Percentiles rank a stretch among this genome's conserved stretches.
Conservation (phyloP, 2,329 filamentous ascomycete species). For the Elsinoe australis region DNA sequence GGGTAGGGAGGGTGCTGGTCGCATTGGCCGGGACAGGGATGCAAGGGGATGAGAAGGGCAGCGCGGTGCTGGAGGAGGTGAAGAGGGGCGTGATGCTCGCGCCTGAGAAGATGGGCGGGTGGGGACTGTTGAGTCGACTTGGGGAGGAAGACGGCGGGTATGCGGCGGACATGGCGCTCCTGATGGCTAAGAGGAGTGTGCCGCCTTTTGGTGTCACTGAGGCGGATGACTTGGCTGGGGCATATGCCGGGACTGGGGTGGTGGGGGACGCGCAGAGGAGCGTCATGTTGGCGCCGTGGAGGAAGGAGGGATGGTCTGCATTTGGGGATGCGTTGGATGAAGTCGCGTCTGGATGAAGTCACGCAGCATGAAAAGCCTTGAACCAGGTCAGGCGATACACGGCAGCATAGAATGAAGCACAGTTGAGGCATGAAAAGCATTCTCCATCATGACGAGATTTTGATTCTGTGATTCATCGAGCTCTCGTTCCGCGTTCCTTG, state of each 20-base stretch:
- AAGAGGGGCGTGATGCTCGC: slow-evolving; percentile 73
- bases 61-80: slow-evolving; percentile 49
- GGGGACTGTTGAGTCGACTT: slow-evolving; percentile 54
- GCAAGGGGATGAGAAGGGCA: slow-evolving; percentile 40
- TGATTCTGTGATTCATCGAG: slow-evolving; percentile 10
- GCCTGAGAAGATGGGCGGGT: slow-evolving; percentile 71
- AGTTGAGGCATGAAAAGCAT: slow-evolving; percentile 1
- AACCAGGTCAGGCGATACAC: not conserved
- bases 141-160: slow-evolving; percentile 52
- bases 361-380: not conserved
- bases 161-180: slow-evolving; percentile 68
- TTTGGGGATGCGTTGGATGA: slow-evolving; percentile 29
- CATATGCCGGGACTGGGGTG: slow-evolving; percentile 66
- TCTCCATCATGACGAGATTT: not conserved
- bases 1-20: slow-evolving; percentile 67
- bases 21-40: slow-evolving; percentile 55
- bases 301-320: slow-evolving; percentile 54
- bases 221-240: slow-evolving; percentile 61
- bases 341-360: too few species aligned
- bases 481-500: slow-evolving; percentile 2
- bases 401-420: not conserved
- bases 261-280: slow-evolving; percentile 68
- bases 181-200: slow-evolving; percentile 66
- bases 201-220: slow-evolving; percentile 63
- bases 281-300: slow-evolving; percentile 77